A percentile compares a stretch with the other conserved stretches of the same genome.
Conservation (phyloP, 163 green algal species). For the Trebouxiophyceae sp. region DNA sequence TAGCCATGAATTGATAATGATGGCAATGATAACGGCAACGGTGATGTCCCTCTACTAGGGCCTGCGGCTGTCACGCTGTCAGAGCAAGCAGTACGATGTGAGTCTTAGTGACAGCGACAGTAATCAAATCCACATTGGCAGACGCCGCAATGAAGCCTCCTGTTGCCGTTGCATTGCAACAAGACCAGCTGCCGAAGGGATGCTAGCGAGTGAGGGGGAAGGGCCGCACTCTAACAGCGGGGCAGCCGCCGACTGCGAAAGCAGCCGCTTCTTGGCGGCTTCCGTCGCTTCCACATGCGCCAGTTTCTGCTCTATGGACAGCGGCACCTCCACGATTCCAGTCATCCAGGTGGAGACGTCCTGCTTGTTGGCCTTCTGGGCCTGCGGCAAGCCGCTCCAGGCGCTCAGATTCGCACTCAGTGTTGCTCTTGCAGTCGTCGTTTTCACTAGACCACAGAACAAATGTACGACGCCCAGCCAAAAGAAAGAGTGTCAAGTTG, state of each 20-base stretch:
- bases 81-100: no score
- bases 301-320: conserved; percentile 48
- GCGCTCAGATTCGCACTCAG: no score
- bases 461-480: no score
- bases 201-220: neutral
- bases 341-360: conserved; percentile 26
- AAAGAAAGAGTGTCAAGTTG: no score
- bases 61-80: no score
- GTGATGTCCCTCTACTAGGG: no score
- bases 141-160: neutral
- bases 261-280: conserved; percentile 32
- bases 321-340: conserved; percentile 44
- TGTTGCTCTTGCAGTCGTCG: no score
- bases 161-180: neutral
- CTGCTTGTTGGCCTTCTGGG: conserved; percentile 9
- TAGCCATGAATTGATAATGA: no score
- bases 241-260: conserved; percentile 4
- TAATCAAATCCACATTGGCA: no score
- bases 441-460: no score
- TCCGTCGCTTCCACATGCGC: conserved; percentile 58
- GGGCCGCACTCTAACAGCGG: neutral
- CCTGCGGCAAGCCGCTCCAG: conserved; percentile 14
- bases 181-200: neutral
- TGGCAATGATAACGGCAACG: no score
- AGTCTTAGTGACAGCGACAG: no score